Conservation (phyloP, 306 rosid genomes). For the Fragaria vesca region DNA sequence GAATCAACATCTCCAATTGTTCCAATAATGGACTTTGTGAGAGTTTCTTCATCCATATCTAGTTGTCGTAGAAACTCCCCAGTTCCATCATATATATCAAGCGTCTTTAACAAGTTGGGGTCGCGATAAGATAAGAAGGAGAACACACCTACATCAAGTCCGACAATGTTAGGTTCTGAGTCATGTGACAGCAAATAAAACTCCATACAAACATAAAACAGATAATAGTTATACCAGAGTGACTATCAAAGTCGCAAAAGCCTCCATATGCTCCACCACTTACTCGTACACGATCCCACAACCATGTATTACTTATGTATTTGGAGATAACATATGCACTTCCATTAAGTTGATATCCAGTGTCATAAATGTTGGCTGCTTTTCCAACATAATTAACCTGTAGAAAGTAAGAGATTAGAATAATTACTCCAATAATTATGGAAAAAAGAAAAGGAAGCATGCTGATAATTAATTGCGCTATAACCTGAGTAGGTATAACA, state of each 20-base stretch:
- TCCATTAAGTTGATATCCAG: conserved; percentile 80
- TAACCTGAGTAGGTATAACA: conserved; percentile 90
- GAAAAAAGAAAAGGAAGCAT: conserved; percentile 13
- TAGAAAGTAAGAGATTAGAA: conserved; percentile 32
- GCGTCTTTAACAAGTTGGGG: conserved; percentile 93
- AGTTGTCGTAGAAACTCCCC: conserved; percentile 71
- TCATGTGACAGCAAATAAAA: conserved; percentile 15
- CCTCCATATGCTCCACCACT: conserved; percentile 99
- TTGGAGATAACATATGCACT: conserved; percentile 94
- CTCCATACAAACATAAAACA: conserved; percentile 12
- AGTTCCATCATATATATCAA: conserved; percentile 89
- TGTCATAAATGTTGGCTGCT: conserved; percentile 77
- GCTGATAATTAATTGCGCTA: conserved; percentile 21
- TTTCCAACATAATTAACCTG: conserved; percentile 98
- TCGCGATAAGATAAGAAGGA: conserved; percentile 95
- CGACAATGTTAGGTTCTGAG: conserved; percentile 28
- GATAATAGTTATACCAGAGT: conserved; percentile 56
- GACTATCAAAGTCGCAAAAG: conserved; percentile 92
- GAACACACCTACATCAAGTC: conserved; percentile 66
- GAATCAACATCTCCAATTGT: conserved; percentile 96
- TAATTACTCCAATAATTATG: conserved; percentile 20
- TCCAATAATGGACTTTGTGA: conserved; percentile 89
- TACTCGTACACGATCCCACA: conserved; percentile 98
- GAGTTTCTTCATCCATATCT: conserved; percentile 72
- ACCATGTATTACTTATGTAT: conserved; percentile 86